These are phyloP conservation scores for Styphnolobium japonicum DNA, from an alignment of 306 rosid genomes.

Conservation along the genomic window DNA sequence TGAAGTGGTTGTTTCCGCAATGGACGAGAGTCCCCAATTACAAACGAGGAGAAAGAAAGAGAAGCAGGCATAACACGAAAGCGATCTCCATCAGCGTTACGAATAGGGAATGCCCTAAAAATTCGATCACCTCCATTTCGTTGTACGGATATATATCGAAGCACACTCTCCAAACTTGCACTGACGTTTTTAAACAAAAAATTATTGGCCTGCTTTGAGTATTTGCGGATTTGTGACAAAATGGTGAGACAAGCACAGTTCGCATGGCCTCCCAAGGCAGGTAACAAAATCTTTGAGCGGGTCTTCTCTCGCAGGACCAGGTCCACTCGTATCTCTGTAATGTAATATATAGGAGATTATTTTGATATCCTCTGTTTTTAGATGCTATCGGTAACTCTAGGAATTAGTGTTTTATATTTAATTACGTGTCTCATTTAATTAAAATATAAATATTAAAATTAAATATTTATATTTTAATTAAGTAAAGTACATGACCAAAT, in stretches of 20 bases:
- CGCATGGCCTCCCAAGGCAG: constrained; percentile 29
- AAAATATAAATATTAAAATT: too few species aligned
- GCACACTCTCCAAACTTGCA: background rate
- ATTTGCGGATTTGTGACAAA: background rate
- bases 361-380: too few species aligned
- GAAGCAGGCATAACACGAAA: background rate
- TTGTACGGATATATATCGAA: background rate
- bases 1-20: too few species aligned
- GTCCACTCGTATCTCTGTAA: background rate
- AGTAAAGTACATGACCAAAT: too few species aligned
- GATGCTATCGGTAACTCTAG: too few species aligned
- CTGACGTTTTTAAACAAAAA: background rate
- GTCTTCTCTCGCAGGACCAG: constrained; percentile 6
- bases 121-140: background rate
- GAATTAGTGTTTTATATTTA: too few species aligned
- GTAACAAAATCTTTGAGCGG: constrained; percentile 30
- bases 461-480: too few species aligned
- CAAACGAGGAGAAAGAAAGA: background rate
- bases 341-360: too few species aligned
- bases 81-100: background rate
- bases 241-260: constrained; percentile 2
- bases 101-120: background rate
- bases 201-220: background rate
- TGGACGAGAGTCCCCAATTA: background rate
- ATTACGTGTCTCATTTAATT: too few species aligned